Evolutionary conservation across 352 stramenopile species (phyloP), one percentile per base, ranked within the genome.

Genomic region (Pythium phragmitis): DNA sequence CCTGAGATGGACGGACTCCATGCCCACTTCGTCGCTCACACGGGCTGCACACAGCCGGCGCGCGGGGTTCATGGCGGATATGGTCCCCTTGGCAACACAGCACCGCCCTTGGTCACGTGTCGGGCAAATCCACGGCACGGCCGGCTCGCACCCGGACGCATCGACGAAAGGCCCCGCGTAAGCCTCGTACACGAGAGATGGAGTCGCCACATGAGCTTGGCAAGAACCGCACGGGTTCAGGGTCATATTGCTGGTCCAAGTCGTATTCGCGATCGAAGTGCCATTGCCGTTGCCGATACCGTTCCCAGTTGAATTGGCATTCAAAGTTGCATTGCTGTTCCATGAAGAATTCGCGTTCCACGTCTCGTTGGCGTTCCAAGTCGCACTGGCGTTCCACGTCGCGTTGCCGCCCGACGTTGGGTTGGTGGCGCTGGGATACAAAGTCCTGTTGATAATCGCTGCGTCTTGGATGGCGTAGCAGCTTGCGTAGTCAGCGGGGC

Each of bases 51-150:
- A 72, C 19, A 72, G 28, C 11, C 30, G 21, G 1, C 65, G 58
- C 33, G 47, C 23, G 5, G 21, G 46, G 13, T 34, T 14, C 0
- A 39, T 54, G 5, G 46, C 26, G 0, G 51, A 54, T 1, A 68
- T 42, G n/a, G 16, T 9, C 14, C 33, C 60, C 16, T 43, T 61
- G 37, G 41, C 54, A 26, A 68, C 59, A 26, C 65, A 72, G 34
- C 65, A 72, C n/a, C 33, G 51, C 19, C 65, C 65, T 11, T 34
- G 9, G 37, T 72, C 65, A 7, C 16, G 17, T n/a, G 45, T 2
- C 17, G 65, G 65, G 12, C 65, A 72, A 14, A 72, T 64, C 65
- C 65, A 72, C 49, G 65, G 59, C 21, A 68, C 53, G 6, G 53
- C 65, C 11, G 52, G 59, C 42, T 72, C 65, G 36, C 65, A 72